Percentiles rank a stretch among this genome's conserved stretches.
phyloP scores from a whole-genome alignment of 495 filamentous ascomycete genomes.

The Penicillium chermesinum region DNA sequence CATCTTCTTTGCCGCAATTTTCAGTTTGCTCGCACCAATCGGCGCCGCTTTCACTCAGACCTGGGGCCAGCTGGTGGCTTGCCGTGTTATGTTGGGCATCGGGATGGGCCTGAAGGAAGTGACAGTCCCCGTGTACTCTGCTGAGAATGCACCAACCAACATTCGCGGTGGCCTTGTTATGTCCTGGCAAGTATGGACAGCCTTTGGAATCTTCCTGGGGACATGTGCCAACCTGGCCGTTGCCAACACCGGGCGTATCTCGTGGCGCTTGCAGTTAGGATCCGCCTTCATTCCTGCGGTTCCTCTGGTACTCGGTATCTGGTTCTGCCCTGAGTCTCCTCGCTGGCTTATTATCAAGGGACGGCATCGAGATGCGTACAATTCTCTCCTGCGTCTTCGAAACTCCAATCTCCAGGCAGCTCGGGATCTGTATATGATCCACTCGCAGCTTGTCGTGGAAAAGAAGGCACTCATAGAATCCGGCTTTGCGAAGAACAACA shows the following conservation, averaged over 20 bases:
- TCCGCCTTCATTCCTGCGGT: constrained; percentile 75
- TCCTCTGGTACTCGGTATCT: constrained; percentile 59
- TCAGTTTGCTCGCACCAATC: constrained; percentile 58
- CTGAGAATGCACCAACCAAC: constrained; percentile 67
- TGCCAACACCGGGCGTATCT: constrained; percentile 44
- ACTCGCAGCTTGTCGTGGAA: constrained; percentile 49
- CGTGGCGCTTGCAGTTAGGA: constrained; percentile 76
- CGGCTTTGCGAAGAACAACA: constrained; percentile 23
- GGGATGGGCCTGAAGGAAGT: constrained; percentile 60
- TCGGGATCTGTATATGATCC: constrained; percentile 70
- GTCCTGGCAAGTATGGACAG: constrained; percentile 84
- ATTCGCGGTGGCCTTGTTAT: constrained; percentile 80
- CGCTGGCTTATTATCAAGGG: constrained; percentile 62
- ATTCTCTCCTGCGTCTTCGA: constrained; percentile 56
- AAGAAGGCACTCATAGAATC: constrained; percentile 27
- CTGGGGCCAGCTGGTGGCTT: constrained; percentile 58
- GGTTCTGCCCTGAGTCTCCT: constrained; percentile 54
- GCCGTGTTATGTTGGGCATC: constrained; percentile 62
- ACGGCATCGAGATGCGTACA: constrained; percentile 56
- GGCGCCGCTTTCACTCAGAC: constrained; percentile 59
- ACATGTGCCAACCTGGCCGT: constrained; percentile 67
- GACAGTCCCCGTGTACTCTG: constrained; percentile 67
- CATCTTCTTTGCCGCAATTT: constrained; percentile 62
- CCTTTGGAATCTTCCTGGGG: constrained; percentile 74
- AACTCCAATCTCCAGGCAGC: constrained; percentile 65